phyloP scores from a whole-genome alignment of 768 basidiomycete species.

The Pulveroboletus ravenelii region DNA sequence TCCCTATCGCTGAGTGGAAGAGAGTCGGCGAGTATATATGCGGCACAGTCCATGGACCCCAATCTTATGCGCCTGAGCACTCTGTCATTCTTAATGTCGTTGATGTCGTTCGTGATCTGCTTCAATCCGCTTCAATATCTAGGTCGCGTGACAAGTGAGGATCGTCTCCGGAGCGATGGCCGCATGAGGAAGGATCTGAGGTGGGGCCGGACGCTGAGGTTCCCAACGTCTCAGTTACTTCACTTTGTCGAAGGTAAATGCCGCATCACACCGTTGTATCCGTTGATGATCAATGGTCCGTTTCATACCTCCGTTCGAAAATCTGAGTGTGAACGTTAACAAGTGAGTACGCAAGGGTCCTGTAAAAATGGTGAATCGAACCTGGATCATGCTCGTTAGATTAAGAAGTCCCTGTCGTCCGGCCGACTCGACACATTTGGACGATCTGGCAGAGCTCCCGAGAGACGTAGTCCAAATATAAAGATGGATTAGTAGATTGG shows the following conservation, averaged over 20 bases:
- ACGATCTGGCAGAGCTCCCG: conserved; percentile 78
- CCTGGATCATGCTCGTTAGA: conserved; percentile 83
- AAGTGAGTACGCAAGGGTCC: neutral
- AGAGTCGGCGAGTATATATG: conserved; percentile 20
- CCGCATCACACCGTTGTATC: conserved; percentile 64
- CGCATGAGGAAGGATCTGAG: conserved; percentile 9
- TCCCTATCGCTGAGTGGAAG: conserved; percentile 42
- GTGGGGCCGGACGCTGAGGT: conserved; percentile 19
- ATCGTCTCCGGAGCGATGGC: conserved; percentile 1
- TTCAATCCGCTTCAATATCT: conserved; percentile 81
- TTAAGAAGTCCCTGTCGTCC: conserved; percentile 84
- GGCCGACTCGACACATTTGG: conserved; percentile 76
- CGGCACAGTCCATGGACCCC: neutral
- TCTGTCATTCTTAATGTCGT: conserved; percentile 81
- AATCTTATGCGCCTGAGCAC: conserved; percentile 74
- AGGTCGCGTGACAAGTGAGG: conserved; percentile 46
- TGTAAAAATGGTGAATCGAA: conserved; percentile 25
- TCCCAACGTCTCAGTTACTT: conserved; percentile 11
- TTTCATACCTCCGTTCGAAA: conserved; percentile 81
- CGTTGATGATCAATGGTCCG: conserved; percentile 78
- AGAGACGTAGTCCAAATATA: conserved; percentile 62
- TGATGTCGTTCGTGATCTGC: conserved; percentile 92
- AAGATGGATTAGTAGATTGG: conserved; percentile 33
- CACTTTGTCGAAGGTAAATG: conserved; percentile 47
- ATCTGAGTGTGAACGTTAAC: conserved; percentile 39